phyloP scores from a whole-genome alignment of 495 filamentous ascomycete genomes.

The Aspergillus sclerotioniger region DNA sequence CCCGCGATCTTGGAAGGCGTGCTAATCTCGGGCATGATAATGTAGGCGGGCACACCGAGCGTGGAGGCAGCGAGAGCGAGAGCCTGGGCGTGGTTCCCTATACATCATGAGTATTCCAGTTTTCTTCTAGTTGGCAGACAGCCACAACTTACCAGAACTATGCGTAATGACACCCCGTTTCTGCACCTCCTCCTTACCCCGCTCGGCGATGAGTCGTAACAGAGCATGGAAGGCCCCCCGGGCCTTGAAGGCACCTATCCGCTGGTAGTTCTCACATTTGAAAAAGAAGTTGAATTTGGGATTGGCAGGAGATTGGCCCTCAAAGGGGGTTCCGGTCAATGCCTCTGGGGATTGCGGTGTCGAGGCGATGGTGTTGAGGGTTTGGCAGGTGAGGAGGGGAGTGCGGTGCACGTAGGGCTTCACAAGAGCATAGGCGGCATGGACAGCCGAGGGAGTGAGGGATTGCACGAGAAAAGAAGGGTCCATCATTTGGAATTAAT shows the following conservation, averaged over 20 bases:
- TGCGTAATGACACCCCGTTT: constrained; percentile 84
- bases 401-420: constrained; percentile 76
- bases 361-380: constrained; percentile 72
- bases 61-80: constrained; percentile 80
- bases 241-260: constrained; percentile 90
- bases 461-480: constrained; percentile 47
- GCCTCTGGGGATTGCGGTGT: constrained; percentile 57
- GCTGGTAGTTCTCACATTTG: constrained; percentile 95
- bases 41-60: constrained; percentile 64
- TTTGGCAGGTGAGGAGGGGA: constrained; percentile 73
- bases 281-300: constrained; percentile 80
- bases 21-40: constrained; percentile 87
- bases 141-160: constrained; percentile 63
- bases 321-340: constrained; percentile 56
- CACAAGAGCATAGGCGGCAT: constrained; percentile 69
- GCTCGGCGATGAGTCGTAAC: constrained; percentile 62
- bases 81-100: constrained; percentile 95
- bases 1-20: constrained; percentile 83
- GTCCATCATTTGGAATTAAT: neutral
- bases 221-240: constrained; percentile 90
- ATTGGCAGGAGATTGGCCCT: constrained; percentile 54
- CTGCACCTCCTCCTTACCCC: constrained; percentile 53
- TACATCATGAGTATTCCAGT: constrained; percentile 9
- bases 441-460: constrained; percentile 67
- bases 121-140: neutral